A percentile compares a stretch with the other conserved stretches of the same genome.
phyloP scores from a whole-genome alignment of 1,139 yeast species.

The Saccharomyces hybrid region DNA sequence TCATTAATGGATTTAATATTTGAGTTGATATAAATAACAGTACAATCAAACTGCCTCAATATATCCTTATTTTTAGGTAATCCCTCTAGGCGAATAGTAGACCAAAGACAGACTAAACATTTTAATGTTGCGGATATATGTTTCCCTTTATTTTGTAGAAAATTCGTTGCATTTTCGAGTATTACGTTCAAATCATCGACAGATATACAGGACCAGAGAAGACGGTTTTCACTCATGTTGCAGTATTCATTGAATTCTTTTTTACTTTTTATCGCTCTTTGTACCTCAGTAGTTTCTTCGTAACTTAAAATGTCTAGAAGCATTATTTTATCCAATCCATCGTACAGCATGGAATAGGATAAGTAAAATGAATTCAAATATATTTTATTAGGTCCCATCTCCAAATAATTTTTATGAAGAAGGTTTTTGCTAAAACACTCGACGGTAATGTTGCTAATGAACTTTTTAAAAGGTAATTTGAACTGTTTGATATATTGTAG shows the following conservation, averaged over 20 bases:
- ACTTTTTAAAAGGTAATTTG: constrained; percentile 17
- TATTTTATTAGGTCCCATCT: neutral
- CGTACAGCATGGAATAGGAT: constrained; percentile 11
- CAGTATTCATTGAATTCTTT: neutral
- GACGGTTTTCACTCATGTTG: neutral
- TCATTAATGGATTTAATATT: constrained; percentile 5
- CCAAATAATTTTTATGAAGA: neutral
- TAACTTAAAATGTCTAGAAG: constrained; percentile 8
- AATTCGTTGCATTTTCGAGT: neutral
- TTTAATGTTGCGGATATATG: neutral
- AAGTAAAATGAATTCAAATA: constrained; percentile 14
- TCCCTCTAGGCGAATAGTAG: neutral
- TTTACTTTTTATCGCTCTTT: neutral
- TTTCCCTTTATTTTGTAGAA: neutral
- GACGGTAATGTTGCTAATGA: constrained; percentile 21
- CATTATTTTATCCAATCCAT: constrained; percentile 16
- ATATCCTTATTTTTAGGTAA: constrained; percentile 6
- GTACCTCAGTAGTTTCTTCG: neutral
- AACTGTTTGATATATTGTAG: constrained; percentile 25
- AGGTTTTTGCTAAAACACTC: constrained; percentile 19
- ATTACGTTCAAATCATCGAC: neutral
- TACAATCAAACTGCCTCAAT: constrained; percentile 13
- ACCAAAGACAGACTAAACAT: neutral
- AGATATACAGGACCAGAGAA: neutral
- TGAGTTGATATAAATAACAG: constrained; percentile 14